These are phyloP conservation scores for Fraxinus americana DNA, from an alignment of 257 asterid genomes.

Conservation along the genomic window DNA sequence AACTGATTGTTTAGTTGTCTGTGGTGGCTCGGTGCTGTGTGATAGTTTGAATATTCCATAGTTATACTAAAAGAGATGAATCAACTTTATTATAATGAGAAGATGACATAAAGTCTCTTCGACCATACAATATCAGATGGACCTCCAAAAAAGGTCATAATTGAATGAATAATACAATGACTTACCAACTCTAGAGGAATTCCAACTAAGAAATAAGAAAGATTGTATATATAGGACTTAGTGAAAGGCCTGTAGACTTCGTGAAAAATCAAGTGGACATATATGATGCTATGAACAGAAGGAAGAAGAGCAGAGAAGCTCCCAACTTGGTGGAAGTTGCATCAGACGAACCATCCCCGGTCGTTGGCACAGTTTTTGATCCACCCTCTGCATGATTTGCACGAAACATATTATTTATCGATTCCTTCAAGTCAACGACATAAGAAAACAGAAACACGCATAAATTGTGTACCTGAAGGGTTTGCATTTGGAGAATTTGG, in stretches of 20 bases:
- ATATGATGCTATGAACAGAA: constrained; percentile 40
- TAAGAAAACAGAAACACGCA: not conserved
- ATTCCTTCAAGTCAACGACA: not conserved
- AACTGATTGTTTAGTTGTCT: not conserved
- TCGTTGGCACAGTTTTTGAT: constrained; percentile 33
- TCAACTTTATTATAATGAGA: constrained; percentile 33
- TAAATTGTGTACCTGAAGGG: constrained; percentile 25
- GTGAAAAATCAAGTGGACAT: not conserved
- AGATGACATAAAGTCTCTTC: constrained; percentile 26
- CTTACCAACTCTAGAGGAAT: not conserved
- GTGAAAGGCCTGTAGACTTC: not conserved
- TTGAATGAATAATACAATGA: constrained; percentile 37
- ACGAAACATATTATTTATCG: not conserved
- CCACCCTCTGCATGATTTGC: constrained; percentile 33
- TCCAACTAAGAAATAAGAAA: constrained; percentile 11
- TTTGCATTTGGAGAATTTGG: constrained; percentile 22
- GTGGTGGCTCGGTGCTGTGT: not conserved
- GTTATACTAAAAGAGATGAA: not conserved
- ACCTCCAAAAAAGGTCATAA: constrained; percentile 36
- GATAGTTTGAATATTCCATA: not conserved
- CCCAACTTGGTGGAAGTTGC: constrained; percentile 41
- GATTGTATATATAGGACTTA: not conserved
- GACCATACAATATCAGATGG: constrained; percentile 41
- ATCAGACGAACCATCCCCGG: constrained; percentile 39
- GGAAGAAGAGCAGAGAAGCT: constrained; percentile 21